Conservation (phyloP, 768 basidiomycete genomes). For the Agrocybe pediades region DNA sequence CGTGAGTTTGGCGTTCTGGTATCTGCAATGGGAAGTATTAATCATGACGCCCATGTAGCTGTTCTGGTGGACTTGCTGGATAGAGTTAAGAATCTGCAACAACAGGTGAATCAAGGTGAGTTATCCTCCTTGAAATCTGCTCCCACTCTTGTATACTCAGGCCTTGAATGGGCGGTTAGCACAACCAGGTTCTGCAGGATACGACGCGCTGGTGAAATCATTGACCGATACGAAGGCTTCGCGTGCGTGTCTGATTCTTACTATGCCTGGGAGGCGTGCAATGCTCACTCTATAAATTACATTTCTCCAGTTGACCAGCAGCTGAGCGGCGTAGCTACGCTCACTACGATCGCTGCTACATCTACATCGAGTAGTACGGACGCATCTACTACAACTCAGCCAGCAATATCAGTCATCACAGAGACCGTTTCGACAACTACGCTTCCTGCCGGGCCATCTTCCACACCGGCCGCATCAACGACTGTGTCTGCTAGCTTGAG, state of each 20-base stretch:
- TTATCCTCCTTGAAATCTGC: no score
- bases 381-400: neutral
- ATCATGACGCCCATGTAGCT: conserved; percentile 5
- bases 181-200: conserved; percentile 3
- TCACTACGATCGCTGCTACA: neutral
- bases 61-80: conserved; percentile 24
- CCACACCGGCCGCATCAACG: neutral
- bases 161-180: no score
- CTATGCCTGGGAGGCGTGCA: no score
- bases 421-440: neutral
- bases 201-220: conserved; percentile 2
- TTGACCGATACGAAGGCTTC: conserved; percentile 6
- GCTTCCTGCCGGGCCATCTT: neutral
- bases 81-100: conserved; percentile 18
- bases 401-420: neutral
- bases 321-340: conserved; percentile 16
- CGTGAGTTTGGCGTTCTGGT: conserved; percentile 8
- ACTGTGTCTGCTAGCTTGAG: conserved; percentile 2
- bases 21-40: neutral
- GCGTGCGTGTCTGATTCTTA: conserved; percentile 6
- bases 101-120: conserved; percentile 17
- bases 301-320: conserved; percentile 10
- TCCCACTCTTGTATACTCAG: no score
- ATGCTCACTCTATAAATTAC: no score
- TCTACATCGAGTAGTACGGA: no score